phyloP scores from a whole-genome alignment of 2,329 filamentous ascomycete genomes.

The Plenodomus tracheiphilus region DNA sequence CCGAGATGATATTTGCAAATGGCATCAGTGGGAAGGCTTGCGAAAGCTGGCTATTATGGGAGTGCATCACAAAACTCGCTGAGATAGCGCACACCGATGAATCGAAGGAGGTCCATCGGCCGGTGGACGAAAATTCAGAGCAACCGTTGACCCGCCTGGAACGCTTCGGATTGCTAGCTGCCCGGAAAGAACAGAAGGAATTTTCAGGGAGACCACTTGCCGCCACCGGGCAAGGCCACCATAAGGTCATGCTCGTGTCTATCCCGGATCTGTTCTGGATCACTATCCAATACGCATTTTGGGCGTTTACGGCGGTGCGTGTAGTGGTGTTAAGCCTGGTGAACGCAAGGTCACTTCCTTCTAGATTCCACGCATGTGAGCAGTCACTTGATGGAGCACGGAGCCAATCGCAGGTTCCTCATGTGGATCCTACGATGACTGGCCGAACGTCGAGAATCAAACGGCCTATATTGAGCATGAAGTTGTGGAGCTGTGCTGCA shows the following conservation, averaged over 20 bases:
- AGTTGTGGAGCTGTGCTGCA: constrained; percentile 73
- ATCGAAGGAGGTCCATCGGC: constrained; percentile 34
- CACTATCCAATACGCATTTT: constrained; percentile 54
- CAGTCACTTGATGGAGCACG: constrained; percentile 32
- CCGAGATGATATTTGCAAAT: constrained; percentile 86
- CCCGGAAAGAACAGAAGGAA: constrained; percentile 32
- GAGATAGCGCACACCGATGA: constrained; percentile 49
- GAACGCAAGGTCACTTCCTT: constrained; percentile 68
- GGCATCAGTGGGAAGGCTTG: constrained; percentile 77
- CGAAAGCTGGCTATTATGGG: constrained; percentile 88
- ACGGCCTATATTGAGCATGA: constrained; percentile 75
- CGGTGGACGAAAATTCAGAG: constrained; percentile 32
- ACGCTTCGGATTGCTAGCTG: constrained; percentile 59
- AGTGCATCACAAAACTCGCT: constrained; percentile 74
- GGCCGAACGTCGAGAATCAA: constrained; percentile 44
- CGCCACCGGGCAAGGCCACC: constrained; percentile 18
- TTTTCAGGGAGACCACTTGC: constrained; percentile 17
- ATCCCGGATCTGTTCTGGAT: constrained; percentile 56
- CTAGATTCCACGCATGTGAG: constrained; percentile 49
- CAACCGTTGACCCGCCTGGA: constrained; percentile 53
- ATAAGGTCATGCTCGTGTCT: constrained; percentile 20
- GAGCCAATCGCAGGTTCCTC: constrained; percentile 34
- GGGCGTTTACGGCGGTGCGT: constrained; percentile 65
- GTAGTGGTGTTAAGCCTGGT: constrained; percentile 66
- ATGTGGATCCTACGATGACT: constrained; percentile 35